Conservation (phyloP, 495 filamentous ascomycete species). For the Penicillium maclennaniae region DNA sequence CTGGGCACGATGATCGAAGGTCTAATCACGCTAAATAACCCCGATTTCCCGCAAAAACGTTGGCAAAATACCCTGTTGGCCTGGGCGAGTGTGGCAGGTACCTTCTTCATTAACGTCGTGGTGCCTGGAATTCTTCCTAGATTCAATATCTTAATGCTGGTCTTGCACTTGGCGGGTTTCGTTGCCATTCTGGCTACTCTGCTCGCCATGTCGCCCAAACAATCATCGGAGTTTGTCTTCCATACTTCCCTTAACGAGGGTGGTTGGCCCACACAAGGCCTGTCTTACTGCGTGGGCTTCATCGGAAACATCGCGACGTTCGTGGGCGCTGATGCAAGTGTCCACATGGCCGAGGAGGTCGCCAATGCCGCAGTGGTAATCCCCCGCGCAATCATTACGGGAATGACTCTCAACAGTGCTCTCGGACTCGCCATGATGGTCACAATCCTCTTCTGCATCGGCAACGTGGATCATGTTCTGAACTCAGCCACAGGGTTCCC, state of each 20-base stretch:
- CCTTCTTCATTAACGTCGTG: slow-evolving; percentile 42
- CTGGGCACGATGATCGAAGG: slow-evolving; percentile 42
- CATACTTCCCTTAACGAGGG: slow-evolving; percentile 43
- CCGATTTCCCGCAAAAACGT: slow-evolving; percentile 30
- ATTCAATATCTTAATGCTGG: slow-evolving; percentile 40
- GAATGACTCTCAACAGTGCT: slow-evolving; percentile 42
- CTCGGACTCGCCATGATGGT: slow-evolving; percentile 41
- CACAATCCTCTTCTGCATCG: slow-evolving; percentile 42
- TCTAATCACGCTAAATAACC: slow-evolving; percentile 39
- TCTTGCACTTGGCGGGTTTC: slow-evolving; percentile 45
- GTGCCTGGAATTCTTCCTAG: slow-evolving; percentile 38
- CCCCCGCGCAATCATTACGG: slow-evolving; percentile 41
- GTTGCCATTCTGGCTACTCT: slow-evolving; percentile 44
- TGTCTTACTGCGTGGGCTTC: slow-evolving; percentile 42
- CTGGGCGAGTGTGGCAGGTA: slow-evolving; percentile 36
- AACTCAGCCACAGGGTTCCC: slow-evolving; percentile 39
- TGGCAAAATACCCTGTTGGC: slow-evolving; percentile 52
- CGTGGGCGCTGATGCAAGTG: slow-evolving; percentile 33
- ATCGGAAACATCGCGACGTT: slow-evolving; percentile 39
- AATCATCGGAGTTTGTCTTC: slow-evolving; percentile 33
- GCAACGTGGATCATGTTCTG: slow-evolving; percentile 35
- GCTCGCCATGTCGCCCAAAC: slow-evolving; percentile 23
- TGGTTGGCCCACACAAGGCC: slow-evolving; percentile 39
- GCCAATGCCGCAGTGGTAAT: slow-evolving; percentile 37
- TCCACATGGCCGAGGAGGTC: slow-evolving; percentile 47